phyloP scores from a whole-genome alignment of 1,139 yeast genomes.

The Zygotorulaspora mrakii region DNA sequence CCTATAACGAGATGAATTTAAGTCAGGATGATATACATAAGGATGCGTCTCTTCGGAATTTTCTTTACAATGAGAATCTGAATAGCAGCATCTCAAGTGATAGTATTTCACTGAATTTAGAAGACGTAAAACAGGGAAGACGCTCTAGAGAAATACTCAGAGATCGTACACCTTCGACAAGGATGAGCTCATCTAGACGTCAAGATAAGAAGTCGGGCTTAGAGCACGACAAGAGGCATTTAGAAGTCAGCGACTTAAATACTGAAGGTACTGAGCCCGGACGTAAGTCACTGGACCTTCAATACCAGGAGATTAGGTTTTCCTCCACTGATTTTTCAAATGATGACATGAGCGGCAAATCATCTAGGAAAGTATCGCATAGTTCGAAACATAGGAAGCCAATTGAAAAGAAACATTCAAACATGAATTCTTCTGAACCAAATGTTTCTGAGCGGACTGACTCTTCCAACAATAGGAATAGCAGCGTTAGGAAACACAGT shows the following conservation, averaged over 20 bases:
- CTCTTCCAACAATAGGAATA: constrained; percentile 14
- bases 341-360: constrained; percentile 9
- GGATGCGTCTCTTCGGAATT: constrained; percentile 9
- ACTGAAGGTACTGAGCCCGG: constrained; percentile 5
- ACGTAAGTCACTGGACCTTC: constrained; percentile 29
- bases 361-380: constrained; percentile 6
- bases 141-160: constrained; percentile 5
- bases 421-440: constrained; percentile 2
- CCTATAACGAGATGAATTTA: constrained; percentile 26
- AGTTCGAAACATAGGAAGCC: constrained; percentile 4
- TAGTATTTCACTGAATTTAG: constrained; percentile 33
- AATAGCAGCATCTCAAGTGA: constrained; percentile 29
- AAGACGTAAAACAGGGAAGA: constrained; percentile 19
- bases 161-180: not conserved
- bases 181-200: not conserved
- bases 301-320: constrained; percentile 31
- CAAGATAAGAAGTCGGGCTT: constrained; percentile 6
- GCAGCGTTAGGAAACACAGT: constrained; percentile 12
- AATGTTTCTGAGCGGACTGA: constrained; percentile 2
- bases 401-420: constrained; percentile 4
- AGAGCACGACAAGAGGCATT: constrained; percentile 8
- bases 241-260: constrained; percentile 5
- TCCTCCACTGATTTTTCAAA: constrained; percentile 24
- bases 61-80: constrained; percentile 13
- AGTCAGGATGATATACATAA: constrained; percentile 15